Percentiles rank a stretch among this genome's conserved stretches.
Conservation (phyloP, 768 basidiomycete species). For the Pulveroboletus sp. region DNA sequence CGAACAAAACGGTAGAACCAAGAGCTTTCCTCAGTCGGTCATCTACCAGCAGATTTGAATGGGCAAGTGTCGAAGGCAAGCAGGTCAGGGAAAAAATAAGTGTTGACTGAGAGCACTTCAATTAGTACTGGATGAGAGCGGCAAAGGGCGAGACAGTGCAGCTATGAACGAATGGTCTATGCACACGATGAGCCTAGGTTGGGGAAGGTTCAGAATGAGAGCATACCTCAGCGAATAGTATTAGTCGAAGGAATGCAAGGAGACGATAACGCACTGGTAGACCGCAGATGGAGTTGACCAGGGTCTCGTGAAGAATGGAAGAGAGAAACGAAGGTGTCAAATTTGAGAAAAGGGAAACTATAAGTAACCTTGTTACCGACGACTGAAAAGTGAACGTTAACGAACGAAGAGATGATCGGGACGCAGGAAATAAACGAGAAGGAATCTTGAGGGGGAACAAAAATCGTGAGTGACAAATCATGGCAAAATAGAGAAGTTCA, state of each 20-base stretch:
- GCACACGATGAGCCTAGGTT: neutral
- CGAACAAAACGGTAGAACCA: neutral
- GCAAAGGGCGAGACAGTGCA: slow-evolving; percentile 2
- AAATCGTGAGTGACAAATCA: neutral
- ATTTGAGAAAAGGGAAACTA: slow-evolving; percentile 1
- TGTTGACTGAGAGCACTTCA: neutral
- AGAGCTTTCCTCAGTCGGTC: neutral
- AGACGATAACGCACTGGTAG: neutral
- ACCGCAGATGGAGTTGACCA: neutral
- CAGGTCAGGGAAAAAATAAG: slow-evolving; percentile 1
- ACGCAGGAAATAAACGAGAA: neutral
- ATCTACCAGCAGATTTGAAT: neutral
- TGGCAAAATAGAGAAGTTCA: neutral
- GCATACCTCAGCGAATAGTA: slow-evolving; percentile 15
- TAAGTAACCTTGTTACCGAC: neutral
- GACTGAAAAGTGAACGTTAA: neutral
- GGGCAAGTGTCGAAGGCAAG: neutral
- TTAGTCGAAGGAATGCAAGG: slow-evolving; percentile 10
- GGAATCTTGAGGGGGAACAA: neutral
- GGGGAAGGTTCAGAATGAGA: neutral
- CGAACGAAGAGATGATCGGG: slow-evolving; percentile 2
- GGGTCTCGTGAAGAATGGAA: neutral
- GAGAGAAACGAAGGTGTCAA: neutral
- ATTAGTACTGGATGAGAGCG: neutral
- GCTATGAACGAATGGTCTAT: slow-evolving; percentile 2